phyloP scores from a whole-genome alignment of 495 filamentous ascomycete species.

The Hypoxylon perforatum region DNA sequence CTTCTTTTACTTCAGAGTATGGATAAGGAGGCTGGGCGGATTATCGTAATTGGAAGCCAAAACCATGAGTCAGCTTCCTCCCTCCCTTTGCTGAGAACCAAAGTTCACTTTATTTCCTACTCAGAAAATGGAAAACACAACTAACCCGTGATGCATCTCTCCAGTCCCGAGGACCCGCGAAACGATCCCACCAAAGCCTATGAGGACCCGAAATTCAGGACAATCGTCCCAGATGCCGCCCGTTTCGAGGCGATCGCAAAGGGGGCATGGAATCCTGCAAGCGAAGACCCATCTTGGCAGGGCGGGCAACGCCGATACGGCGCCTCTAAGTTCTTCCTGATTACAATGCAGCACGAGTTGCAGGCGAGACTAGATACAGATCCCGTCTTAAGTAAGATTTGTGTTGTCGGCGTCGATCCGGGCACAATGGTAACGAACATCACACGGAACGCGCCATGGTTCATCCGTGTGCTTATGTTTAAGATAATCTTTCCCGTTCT shows the following conservation, averaged over 20 bases:
- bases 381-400: neutral
- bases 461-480: neutral
- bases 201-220: conserved; percentile 38
- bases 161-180: conserved; percentile 24
- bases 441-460: neutral
- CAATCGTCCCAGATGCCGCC: conserved; percentile 27
- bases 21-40: conserved; percentile 49
- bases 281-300: conserved; percentile 20
- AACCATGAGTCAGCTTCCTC: no score
- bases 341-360: conserved; percentile 43
- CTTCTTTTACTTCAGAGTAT: conserved; percentile 54
- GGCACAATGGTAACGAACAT: neutral
- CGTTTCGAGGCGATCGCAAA: conserved; percentile 37
- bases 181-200: conserved; percentile 15
- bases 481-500: no score
- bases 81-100: no score
- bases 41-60: conserved; percentile 51
- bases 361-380: conserved; percentile 6
- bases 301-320: conserved; percentile 48
- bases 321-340: conserved; percentile 42
- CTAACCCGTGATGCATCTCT: conserved; percentile 1
- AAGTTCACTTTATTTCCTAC: no score
- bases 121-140: no score
- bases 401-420: neutral
- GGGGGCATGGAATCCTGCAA: conserved; percentile 42